These are phyloP conservation scores for Starmerella roubikii DNA, from an alignment of 805 yeast genomes.

Conservation along the genomic window DNA sequence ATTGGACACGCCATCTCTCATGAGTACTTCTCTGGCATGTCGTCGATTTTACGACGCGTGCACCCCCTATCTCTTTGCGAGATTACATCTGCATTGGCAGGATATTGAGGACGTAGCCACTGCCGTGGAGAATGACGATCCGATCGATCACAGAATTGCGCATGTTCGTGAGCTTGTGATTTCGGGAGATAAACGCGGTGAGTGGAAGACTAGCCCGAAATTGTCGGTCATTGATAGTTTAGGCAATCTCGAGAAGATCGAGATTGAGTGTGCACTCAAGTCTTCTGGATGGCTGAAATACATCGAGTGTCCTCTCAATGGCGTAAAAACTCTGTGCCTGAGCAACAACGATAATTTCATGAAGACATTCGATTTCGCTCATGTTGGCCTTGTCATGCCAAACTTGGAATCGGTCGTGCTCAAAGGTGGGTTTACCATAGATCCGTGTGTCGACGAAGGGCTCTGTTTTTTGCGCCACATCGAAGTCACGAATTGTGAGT, in stretches of 20 bases:
- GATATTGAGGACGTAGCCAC: constrained; percentile 5
- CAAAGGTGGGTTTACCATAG: constrained; percentile 7
- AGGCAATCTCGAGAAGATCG: not conserved
- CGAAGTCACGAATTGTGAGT: constrained; percentile 9
- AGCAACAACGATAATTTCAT: constrained; percentile 1
- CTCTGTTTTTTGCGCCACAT: constrained; percentile 1
- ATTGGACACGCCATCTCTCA: constrained; percentile 2
- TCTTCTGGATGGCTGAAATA: constrained; percentile 20
- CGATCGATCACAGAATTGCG: constrained; percentile 1
- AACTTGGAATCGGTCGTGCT: constrained; percentile 5
- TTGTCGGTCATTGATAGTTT: constrained; percentile 1
- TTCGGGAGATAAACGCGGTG: constrained; percentile 11
- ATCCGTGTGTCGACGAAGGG: constrained; percentile 1
- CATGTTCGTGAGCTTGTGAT: not conserved
- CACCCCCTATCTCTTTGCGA: constrained; percentile 3
- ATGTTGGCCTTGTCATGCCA: constrained; percentile 10
- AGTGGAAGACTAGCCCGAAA: constrained; percentile 16
- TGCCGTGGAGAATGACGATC: not conserved
- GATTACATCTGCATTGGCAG: constrained; percentile 7
- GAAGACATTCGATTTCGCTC: constrained; percentile 16
- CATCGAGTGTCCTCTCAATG: constrained; percentile 6
- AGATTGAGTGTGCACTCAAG: constrained; percentile 2
- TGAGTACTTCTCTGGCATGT: constrained; percentile 6
- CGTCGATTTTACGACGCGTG: constrained; percentile 4
- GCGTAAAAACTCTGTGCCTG: constrained; percentile 1